phyloP scores from a whole-genome alignment of 2,329 filamentous ascomycete species.

The Claviceps pazoutovae region DNA sequence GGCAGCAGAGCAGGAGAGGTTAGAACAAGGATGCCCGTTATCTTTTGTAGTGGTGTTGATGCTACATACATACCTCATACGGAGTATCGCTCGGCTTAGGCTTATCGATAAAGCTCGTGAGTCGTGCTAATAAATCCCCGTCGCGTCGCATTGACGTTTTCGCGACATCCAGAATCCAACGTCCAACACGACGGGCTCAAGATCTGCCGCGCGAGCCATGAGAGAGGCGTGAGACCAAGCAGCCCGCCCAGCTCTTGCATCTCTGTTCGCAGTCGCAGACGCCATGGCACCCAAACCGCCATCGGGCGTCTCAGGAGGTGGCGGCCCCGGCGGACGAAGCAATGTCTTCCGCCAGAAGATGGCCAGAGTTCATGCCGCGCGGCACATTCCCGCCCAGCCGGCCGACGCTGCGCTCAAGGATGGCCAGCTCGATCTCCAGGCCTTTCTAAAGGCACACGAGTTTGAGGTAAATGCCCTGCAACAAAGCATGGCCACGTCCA shows the following conservation, averaged over 20 bases:
- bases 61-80: too few species aligned
- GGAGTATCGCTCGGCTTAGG: too few species aligned
- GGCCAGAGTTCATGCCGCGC: constrained; percentile 31
- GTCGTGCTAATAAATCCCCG: too few species aligned
- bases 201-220: background rate
- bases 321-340: constrained; percentile 9
- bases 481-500: constrained; percentile 64
- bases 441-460: constrained; percentile 73
- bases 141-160: too few species aligned
- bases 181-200: too few species aligned
- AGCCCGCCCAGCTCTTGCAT: background rate
- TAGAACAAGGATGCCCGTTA: too few species aligned
- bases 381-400: constrained; percentile 36
- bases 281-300: constrained; percentile 15
- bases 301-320: constrained; percentile 9
- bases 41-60: too few species aligned
- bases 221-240: background rate
- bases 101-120: too few species aligned
- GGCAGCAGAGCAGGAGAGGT: too few species aligned
- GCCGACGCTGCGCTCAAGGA: constrained; percentile 41
- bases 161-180: too few species aligned
- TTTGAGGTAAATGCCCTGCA: constrained; percentile 83
- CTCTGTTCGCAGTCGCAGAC: background rate
- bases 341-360: constrained; percentile 26
- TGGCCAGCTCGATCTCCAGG: constrained; percentile 73